Evolutionary conservation across 2,329 filamentous ascomycete species (phyloP), one percentile per base, ranked within the genome.

Genomic region (Aspergillus awamori): DNA sequence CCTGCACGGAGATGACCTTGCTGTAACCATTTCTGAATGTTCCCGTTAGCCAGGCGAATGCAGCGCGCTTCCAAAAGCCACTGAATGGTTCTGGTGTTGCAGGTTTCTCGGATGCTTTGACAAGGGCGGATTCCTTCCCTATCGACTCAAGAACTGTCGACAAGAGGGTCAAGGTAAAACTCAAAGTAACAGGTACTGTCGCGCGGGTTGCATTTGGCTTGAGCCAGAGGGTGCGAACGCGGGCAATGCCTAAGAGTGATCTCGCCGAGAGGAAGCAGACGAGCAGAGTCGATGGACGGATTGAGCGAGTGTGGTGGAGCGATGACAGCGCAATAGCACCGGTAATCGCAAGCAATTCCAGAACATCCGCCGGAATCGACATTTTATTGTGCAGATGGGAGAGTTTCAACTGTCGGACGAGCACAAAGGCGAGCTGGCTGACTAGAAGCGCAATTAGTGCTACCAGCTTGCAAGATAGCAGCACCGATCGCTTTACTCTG

Each of bases 21-120:
- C 72, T 73, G 71, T 78, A 83, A 0, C 82, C 82, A 11, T 7
- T 5, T 6, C 22, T 5, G 8, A 48, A 48, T 24, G 26, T 15
- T 2, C 22, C 22, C 13, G 45, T 81, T 36, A 83, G 69, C 82
- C 82, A 84, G 71, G 75, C 80, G 64, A 84, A 84, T 24, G 81
- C 67, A 2, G 72, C 74, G n/a, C 74, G 72, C 49, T 70, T 80
- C 66, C 80, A 78, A 20, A 81, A 67, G 8, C 81, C 77, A 58
- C 79, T 80, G 11, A 80, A 82, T 17, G 77, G 77, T 65, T 86
- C 82, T 5, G 67, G 63, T 49, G 71, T 67, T 5, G 61, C 61
- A 36, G 8, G 7, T 28, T 20, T 0, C 72, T 76, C 70, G 72
- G 8, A 1, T 17, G 8, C 5, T 26, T 15, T 76, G 26, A 26